These are phyloP conservation scores for Coniochaeta sp. DNA, from an alignment of 2,329 filamentous ascomycete species.

Conservation along the genomic window DNA sequence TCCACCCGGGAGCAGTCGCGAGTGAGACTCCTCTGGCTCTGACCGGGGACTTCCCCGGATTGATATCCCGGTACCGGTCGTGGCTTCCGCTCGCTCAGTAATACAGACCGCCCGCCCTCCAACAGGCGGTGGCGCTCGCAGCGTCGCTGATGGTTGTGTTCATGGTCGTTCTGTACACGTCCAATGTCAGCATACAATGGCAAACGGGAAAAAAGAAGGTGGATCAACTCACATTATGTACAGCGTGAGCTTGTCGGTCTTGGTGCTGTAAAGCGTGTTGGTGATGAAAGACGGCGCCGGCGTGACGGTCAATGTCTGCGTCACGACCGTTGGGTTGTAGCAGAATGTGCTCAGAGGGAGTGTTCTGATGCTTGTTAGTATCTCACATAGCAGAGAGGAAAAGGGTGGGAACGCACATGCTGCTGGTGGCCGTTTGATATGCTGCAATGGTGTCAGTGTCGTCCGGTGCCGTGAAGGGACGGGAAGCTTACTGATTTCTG, in stretches of 20 bases:
- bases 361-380: background rate
- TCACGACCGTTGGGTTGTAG: slow-evolving; percentile 1
- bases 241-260: background rate
- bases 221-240: background rate
- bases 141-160: slow-evolving; percentile 2
- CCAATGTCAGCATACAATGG: background rate
- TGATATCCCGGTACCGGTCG: no score
- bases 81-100: background rate
- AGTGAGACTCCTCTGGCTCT: no score
- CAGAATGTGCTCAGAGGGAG: background rate
- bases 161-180: background rate
- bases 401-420: background rate
- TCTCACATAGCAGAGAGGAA: background rate
- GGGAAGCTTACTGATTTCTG: background rate
- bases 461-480: background rate
- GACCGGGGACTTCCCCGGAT: no score
- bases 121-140: background rate
- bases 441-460: background rate
- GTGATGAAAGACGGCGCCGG: background rate
- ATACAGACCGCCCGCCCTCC: background rate
- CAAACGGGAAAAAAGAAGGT: background rate
- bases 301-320: background rate
- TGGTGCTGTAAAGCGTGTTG: background rate
- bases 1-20: no score
- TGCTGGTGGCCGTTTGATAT: background rate